Evolutionary conservation across 352 stramenopile species (phyloP).

Genomic region (Pythium biforme): DNA sequence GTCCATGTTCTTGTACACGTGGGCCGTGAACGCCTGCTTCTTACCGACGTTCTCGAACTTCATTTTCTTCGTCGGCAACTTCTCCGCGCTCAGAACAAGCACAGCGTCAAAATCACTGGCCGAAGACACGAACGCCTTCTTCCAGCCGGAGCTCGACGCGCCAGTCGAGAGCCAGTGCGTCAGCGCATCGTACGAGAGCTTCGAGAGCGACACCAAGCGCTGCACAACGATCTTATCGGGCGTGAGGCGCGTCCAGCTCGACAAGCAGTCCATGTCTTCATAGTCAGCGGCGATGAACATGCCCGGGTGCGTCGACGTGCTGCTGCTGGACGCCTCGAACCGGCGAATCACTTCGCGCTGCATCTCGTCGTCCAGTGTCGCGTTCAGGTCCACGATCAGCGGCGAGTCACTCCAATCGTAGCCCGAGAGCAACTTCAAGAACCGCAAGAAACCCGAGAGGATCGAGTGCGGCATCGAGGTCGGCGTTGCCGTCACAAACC

Average conservation of each 20-base stretch:
- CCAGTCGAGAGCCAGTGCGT: conserved; percentile 59
- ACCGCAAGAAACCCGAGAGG: conserved; percentile 76
- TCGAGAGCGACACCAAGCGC: conserved; percentile 58
- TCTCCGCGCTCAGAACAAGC: conserved; percentile 48
- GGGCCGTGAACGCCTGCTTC: conserved; percentile 64
- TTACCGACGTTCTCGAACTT: conserved; percentile 41
- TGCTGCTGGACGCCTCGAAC: conserved; percentile 73
- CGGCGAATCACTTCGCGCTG: conserved; percentile 69
- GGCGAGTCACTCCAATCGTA: conserved; percentile 77
- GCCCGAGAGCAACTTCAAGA: conserved; percentile 66
- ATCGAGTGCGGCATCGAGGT: conserved; percentile 68
- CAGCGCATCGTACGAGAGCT: conserved; percentile 53
- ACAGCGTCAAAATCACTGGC: conserved; percentile 65
- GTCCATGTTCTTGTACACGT: conserved; percentile 89
- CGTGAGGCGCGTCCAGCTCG: conserved; percentile 74
- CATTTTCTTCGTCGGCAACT: conserved; percentile 66
- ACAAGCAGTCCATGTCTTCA: conserved; percentile 75
- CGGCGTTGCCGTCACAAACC: conserved; percentile 54
- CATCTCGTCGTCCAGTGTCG: conserved; percentile 52
- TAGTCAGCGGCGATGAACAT: conserved; percentile 84
- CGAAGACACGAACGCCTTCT: conserved; percentile 53
- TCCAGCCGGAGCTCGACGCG: conserved; percentile 58
- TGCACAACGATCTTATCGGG: conserved; percentile 65
- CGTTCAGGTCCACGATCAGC: conserved; percentile 75
- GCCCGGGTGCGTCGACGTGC: conserved; percentile 49